Evolutionary conservation across 1,284 basidiomycete species (phyloP).

Genomic region (Apiotrichum gracile): DNA sequence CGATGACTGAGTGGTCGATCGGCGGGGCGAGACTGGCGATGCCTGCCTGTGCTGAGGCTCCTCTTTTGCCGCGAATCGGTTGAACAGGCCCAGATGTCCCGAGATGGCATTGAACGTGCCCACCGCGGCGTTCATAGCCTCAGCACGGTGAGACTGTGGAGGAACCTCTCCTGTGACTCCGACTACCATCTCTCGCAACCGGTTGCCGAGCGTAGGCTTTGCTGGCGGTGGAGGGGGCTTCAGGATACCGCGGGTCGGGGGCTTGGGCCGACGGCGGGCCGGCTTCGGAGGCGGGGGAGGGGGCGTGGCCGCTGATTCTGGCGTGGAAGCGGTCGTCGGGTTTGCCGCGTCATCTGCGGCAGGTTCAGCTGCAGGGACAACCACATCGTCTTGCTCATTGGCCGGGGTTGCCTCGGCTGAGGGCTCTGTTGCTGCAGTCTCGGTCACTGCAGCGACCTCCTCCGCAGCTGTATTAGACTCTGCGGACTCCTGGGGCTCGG

Average conservation of each 20-base stretch:
- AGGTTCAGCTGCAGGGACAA: too few species aligned
- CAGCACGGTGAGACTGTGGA: conserved; percentile 6
- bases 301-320: background rate
- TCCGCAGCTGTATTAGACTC: too few species aligned
- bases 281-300: conserved; percentile 9
- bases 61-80: conserved; percentile 19
- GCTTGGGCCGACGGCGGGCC: conserved; percentile 33
- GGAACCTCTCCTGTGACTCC: conserved; percentile 30
- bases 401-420: background rate
- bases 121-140: conserved; percentile 18
- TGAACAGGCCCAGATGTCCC: conserved; percentile 27
- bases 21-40: background rate
- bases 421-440: background rate
- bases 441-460: background rate
- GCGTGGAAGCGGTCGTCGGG: conserved; percentile 1
- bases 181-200: conserved; percentile 40
- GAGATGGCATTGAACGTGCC: conserved; percentile 30
- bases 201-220: conserved; percentile 41
- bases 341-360: background rate
- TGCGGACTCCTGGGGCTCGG: too few species aligned
- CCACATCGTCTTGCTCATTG: background rate
- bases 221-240: conserved; percentile 46
- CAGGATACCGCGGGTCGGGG: conserved; percentile 44
- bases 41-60: background rate
- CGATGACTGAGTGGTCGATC: background rate